Evolutionary conservation across 306 rosid genomes (phyloP), one percentile per base, ranked within the genome.

Genomic region (Luffa aegyptiaca): DNA sequence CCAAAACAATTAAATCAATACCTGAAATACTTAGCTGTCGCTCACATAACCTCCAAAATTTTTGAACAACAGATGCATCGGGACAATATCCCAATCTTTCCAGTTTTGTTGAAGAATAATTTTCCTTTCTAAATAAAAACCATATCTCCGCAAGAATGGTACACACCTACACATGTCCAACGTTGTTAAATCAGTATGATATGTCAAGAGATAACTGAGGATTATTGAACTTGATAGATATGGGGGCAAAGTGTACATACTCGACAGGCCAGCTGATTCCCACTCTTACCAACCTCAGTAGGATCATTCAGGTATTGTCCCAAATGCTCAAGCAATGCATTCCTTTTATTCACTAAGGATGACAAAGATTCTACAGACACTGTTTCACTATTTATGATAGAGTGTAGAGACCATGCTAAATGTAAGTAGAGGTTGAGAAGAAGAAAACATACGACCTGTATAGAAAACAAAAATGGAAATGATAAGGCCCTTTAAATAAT

Each of bases 371-470:
- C 86, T 77, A 78, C 90, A 76, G 95, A 86, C 76, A 92, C 81
- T 63, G 82, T 78, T 80, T 89, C 91, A 82, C 82, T 84, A 58
- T 84, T 83, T 79, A 85, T 75, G 77, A 89, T 80, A 13, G 87
- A 85, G 36, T 90, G 90, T 75, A 95, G 84, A 84, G 82, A 84
- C 98, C 98, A 92, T 49, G 81, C 89, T 81, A 95, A 85, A 83
- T 92, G 84, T 77, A 92, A 35, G 89, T 84, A 79, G 90, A 89
- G 75, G 90, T 92, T 95, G 82, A 86, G 90, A 82, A 95, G 92
- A 82, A 95, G 90, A 88, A 90, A 95, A 80, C 87, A 82, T 80
- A 91, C 86, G 85, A 92, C 97, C 98, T 95, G 92, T 42, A 84
- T 42, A 66, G 79, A 59, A 81, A 89, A 79, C 31, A 69, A 81